These are phyloP conservation scores for Sporothrix protearum DNA, from an alignment of 2,329 filamentous ascomycete species.

Conservation along the genomic window DNA sequence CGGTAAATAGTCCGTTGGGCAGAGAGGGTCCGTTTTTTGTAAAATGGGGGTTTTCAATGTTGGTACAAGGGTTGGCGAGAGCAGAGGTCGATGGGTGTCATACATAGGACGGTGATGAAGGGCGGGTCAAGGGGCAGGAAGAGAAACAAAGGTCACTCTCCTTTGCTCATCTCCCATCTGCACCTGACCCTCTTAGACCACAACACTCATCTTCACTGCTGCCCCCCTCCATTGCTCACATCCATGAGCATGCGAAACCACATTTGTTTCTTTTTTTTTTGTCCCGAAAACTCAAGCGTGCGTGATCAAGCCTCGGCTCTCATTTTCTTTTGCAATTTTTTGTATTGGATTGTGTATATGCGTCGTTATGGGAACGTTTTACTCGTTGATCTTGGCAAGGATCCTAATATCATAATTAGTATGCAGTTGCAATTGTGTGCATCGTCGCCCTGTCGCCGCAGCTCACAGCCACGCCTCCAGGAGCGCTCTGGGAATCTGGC, in stretches of 20 bases:
- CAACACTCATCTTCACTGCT: background rate
- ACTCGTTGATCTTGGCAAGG: slow-evolving; percentile 98
- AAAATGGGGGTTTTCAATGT: background rate
- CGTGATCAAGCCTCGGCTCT: background rate
- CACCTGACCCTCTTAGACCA: background rate
- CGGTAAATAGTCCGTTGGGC: background rate
- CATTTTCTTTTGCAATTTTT: background rate
- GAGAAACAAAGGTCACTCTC: background rate
- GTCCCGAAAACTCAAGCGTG: background rate
- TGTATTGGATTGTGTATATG: slow-evolving; percentile 28
- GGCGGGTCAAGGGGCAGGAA: background rate
- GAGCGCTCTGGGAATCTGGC: background rate
- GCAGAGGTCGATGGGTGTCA: background rate
- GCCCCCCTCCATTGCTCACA: background rate
- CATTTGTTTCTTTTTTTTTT: slow-evolving; percentile 2
- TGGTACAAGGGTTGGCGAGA: slow-evolving; percentile 1
- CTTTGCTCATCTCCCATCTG: background rate
- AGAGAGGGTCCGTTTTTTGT: slow-evolving; percentile 12
- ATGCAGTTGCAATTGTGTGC: background rate
- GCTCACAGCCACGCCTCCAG: background rate
- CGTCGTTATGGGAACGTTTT: slow-evolving; percentile 41
- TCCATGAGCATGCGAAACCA: slow-evolving; percentile 4
- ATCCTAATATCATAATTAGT: slow-evolving; percentile 55
- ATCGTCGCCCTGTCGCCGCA: too few relatives aligned
- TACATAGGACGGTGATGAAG: background rate